Evolutionary conservation across 208 protist genomes (phyloP).

Genomic region (Crithidia bombi): DNA sequence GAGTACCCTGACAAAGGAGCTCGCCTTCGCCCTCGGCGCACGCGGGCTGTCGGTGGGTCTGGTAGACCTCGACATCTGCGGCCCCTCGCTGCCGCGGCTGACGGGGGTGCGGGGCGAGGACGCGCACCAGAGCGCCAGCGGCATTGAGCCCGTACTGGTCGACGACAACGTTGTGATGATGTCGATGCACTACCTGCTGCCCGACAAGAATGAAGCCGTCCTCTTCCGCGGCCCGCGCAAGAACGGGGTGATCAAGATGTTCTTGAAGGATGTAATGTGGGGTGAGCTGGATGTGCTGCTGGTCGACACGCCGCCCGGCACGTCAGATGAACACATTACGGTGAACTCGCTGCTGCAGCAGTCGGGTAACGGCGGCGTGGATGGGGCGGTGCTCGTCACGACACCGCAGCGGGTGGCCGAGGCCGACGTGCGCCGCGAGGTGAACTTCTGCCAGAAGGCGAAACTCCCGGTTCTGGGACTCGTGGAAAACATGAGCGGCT

Average conservation of each 20-base stretch:
- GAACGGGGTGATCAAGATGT: constrained; percentile 98
- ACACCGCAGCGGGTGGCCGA: constrained; percentile 99
- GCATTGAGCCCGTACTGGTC: constrained; percentile 96
- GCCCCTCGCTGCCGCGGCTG: constrained; percentile 94
- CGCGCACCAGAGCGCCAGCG: constrained; percentile 90
- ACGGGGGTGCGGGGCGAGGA: constrained; percentile 89
- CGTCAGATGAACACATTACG: constrained; percentile 99
- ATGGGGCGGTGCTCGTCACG: constrained; percentile 96
- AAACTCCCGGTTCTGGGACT: constrained; percentile 97
- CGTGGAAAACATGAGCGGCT: constrained; percentile 99
- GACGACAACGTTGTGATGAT: constrained; percentile 93
- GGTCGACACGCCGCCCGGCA: constrained; percentile 99
- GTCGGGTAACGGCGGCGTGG: constrained; percentile 65
- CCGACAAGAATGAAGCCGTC: constrained; percentile 96
- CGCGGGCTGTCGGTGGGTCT: constrained; percentile 95
- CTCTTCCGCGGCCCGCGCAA: constrained; percentile 99
- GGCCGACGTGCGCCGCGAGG: constrained; percentile 97
- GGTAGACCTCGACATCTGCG: constrained; percentile 99
- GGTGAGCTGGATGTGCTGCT: constrained; percentile 98
- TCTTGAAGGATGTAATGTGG: constrained; percentile 98
- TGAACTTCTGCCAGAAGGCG: constrained; percentile 99
- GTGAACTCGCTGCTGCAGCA: constrained; percentile 92
- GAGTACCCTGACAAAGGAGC: constrained; percentile 92
- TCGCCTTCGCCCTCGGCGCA: constrained; percentile 82
- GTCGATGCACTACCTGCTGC: constrained; percentile 98